Base-by-base conservation (phyloP, 345 rosid genomes). In the Pseudoturritis turrita region DNA sequence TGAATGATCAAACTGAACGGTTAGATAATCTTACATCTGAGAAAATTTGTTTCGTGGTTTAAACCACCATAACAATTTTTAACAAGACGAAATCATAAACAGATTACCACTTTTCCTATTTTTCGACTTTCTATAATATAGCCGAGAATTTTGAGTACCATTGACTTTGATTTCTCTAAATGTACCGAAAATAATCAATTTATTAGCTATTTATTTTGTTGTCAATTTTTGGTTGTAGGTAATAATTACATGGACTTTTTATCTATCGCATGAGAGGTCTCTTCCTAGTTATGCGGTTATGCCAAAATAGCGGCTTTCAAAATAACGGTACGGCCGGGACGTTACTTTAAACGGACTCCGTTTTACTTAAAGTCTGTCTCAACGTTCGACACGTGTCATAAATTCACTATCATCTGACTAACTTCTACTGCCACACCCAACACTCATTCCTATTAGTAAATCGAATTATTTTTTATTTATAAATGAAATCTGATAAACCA, bases 261-360 rank as follows among this genome's bases (percentile, higher is more conserved):
- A 66, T 67, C 62, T 9, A 51, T 74, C 78, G 53, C 73, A 74
- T 74, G 78, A 74, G 73, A 50, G 73, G 78, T 67, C 78, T 50
- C 56, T 40, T 67, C 73, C 55, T 59, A 49, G 13, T 59, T 49
- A 29, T 58, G 46, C 65, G 35, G 43, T 47, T 28, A 25, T 46
- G 71, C 65, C 19, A 44, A 56, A 73, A 73, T 65, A 74, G 55
- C 78, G 78, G 73, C 73, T 67, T 40, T 43, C 73, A 29, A 31
- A 6, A 13, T 59, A 74, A 67, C 73, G 56, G 73, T 59, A 67
- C 68, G 56, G 56, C 54, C 37, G 43, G 14, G 45, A 6, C 49
- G 66, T 57, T 57, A 57, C 60, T 66, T 57, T 58, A 67, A 59
- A 74, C 68, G 53, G 68, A 13, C 41, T 51, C 78, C 56, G 73